Base-by-base conservation (phyloP, 2,329 filamentous ascomycete species). In the Microsporum canis region DNA sequence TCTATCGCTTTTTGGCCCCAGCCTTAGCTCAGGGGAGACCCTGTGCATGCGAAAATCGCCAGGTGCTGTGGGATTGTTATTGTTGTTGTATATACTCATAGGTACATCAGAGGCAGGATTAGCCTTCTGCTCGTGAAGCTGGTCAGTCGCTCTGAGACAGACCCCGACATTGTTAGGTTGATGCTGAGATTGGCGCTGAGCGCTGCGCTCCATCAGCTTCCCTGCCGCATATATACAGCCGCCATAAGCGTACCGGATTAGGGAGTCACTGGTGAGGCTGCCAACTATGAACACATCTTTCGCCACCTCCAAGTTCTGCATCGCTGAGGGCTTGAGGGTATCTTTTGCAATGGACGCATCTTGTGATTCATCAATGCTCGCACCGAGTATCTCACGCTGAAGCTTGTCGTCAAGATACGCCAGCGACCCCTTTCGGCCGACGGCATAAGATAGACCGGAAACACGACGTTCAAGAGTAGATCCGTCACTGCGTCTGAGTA, bases 201-300 rank as follows among this genome's bases (percentile, higher is more conserved):
- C 3, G 33, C 31, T 8, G 7, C 49, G 49, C 31, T 55, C 5
- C 33, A 80, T 74, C 23, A 84, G 76, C 63, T 76, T 79, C 3
- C 81, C 79, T 3, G 82, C 83, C 3, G 79, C 76, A 66, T 80
- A 81, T 5, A 81, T 78, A 65, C 82, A 84, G 3, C 82, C 79
- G 2, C 83, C 82, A 33, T 83, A 81, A 6, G 81, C 80, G 66
- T 84, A 83, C 0, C 82, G 75, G 31, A 85, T 80, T 2, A 85
- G 72, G 2, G 82, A 83, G 68, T 85, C 83, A 3, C 83, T 83
- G 0, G 82, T 82, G 57, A 85, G 66, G 64, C 82, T 84, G 8
- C 83, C 83, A 41, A 81, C 80, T 49, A 82, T 77, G 68, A 83
- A 84, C 34, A 84, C 74, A 49, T 77, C 71, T 0, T 70, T 74